Conservation (phyloP, 2,329 filamentous ascomycete species). For the Bretziella fagacearum region DNA sequence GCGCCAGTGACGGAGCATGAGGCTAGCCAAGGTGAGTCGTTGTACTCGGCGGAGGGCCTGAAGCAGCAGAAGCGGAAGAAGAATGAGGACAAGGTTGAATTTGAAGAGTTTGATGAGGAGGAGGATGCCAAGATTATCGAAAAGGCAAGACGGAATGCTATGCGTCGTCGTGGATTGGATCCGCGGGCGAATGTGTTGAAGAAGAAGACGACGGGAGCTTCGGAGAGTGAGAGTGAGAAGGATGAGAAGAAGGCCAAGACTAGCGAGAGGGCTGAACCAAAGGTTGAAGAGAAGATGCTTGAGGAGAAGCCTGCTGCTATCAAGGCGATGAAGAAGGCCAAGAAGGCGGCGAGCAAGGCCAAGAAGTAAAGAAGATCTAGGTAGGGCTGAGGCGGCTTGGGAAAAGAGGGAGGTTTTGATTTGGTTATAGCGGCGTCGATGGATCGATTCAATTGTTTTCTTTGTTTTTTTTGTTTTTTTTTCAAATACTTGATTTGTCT, state of each 20-base stretch:
- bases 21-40: neutral
- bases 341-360: conserved; percentile 13
- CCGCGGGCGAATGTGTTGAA: conserved; percentile 32
- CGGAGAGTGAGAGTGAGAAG: conserved; percentile 2
- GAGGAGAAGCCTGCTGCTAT: conserved; percentile 8
- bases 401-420: too few relatives aligned
- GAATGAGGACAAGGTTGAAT: conserved; percentile 24
- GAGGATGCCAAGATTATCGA: conserved; percentile 57
- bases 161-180: conserved; percentile 59
- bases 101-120: conserved; percentile 59
- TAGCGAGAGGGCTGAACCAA: conserved; percentile 11
- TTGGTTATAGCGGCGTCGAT: neutral
- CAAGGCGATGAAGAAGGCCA: conserved; percentile 14
- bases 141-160: conserved; percentile 53
- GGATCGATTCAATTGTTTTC: neutral
- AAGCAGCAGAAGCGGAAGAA: conserved; percentile 6
- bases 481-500: neutral
- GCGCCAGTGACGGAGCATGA: conserved; percentile 13
- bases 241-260: conserved; percentile 12
- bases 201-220: conserved; percentile 12
- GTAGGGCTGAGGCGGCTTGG: too few relatives aligned
- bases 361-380: conserved; percentile 16
- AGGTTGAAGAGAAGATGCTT: conserved; percentile 11
- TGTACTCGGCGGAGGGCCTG: conserved; percentile 1
- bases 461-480: conserved; percentile 4